Evolutionary conservation across 495 filamentous ascomycete species (phyloP), one percentile per base, ranked within the genome.

Genomic region (Venustampulla echinocandica): DNA sequence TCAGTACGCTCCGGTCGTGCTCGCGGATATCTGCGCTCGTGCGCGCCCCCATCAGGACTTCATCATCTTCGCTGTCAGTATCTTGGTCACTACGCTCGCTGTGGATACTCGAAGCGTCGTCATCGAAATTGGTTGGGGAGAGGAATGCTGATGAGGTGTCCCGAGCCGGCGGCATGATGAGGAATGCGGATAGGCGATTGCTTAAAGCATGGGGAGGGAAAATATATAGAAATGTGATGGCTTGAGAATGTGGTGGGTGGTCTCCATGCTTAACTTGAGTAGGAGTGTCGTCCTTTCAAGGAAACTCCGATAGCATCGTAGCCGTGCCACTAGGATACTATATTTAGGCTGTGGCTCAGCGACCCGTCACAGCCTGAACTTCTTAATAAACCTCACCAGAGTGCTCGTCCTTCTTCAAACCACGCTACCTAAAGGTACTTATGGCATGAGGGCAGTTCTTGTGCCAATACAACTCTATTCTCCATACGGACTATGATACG

Each of bases 11-110:
- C 37, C 77, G 73, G 57, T 93, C 89, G 61, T 84, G 76, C 19
- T 77, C 70, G 10, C 76, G 69, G 20, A 87, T 67, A 59, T 94
- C 87, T 36, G 74, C 64, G 50, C 84, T 86, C 39, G 77, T 84
- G 11, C 84, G 73, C 23, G 76, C 75, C 10, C 72, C 71, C 44
- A 71, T 66, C 20, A 81, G 67, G 44, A 84, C 67, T 48, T 81
- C 74, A 59, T 89, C 84, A 57, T 86, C 81, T 50, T 87, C 82
- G 58, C 77, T 83, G 57, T 87, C 82, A 50, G 77, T 85, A 61
- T 85, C 82, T 61, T 84, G 82, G 53, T 84, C 80, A 56, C 76
- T 81, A 41, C 80, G 75, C n/a, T 49, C 54, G 46, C 74, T 77
- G 46, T 76, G 74, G 39, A 84, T 64, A 7, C 79, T 83, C 5